Evolutionary conservation across 2,329 filamentous ascomycete species (phyloP), one percentile per base, ranked within the genome.

Genomic region (Geoglossum cookeanum): DNA sequence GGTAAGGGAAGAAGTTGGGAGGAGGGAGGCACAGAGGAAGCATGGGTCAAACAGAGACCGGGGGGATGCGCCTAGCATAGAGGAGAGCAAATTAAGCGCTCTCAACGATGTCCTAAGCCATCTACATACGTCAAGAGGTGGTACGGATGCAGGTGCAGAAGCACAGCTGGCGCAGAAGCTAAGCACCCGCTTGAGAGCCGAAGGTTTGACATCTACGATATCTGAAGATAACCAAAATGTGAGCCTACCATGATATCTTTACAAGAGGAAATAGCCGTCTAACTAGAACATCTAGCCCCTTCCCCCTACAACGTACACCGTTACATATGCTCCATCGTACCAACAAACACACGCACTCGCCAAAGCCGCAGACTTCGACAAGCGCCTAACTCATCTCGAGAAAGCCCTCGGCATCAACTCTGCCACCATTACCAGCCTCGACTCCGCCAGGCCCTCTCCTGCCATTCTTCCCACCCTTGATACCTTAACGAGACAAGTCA

Each of bases 291-390:
- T 22, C 15, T 13, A 53, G 49, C 37, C 49, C 37, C 30, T 35
- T 17, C 39, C 49, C 22, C 30, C 49, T 17, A 35, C 49, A 37
- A 83, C 78, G 35, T 84, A 84, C 63, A 83, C 79, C 0, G 71
- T 84, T 54, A 82, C 79, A 33, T 84, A 84, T 62, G 76, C 79
- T 35, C 83, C 74, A 49, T 76, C 70, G 55, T 86, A 81, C 62
- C 78, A 83, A 63, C 77, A 84, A 65, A 82, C 75, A 45, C 84
- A 87, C 64, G 80, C 84, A 30, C 75, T 96, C 39, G 80, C 83
- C 37, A 86, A 89, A 68, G 84, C 87, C 5, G 87, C 90, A 29
- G 85, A 92, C 61, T 96, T 98, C 64, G 91, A 97, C 66, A 78
- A 80, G 33, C 81, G 92, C 4, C 78, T 98, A 22, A 74, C 84